Evolutionary conservation across 768 basidiomycete genomes (phyloP).

Genomic region (Ramaria sp.): DNA sequence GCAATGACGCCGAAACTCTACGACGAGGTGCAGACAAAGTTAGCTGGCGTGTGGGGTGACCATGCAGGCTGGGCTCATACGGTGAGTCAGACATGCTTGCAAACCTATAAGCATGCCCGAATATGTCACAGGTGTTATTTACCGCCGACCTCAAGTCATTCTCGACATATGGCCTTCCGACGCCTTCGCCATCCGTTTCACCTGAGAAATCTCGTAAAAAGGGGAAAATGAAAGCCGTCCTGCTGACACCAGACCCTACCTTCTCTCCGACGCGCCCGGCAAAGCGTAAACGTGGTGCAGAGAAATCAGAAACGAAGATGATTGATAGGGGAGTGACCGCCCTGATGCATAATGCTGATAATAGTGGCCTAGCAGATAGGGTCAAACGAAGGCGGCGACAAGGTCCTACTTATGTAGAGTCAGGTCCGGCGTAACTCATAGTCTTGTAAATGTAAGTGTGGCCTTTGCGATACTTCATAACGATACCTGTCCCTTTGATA

Average conservation of each 20-base stretch:
- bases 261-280: slow-evolving; percentile 11
- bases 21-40: slow-evolving; percentile 51
- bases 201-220: neutral
- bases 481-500: too few relatives aligned
- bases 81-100: slow-evolving; percentile 28
- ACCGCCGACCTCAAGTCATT: slow-evolving; percentile 67
- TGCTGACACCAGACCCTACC: slow-evolving; percentile 13
- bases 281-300: slow-evolving; percentile 12
- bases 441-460: neutral
- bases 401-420: neutral
- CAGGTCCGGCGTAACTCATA: neutral
- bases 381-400: slow-evolving; percentile 30
- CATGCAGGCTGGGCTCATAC: slow-evolving; percentile 90
- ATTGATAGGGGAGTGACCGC: slow-evolving; percentile 12
- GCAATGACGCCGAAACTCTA: slow-evolving; percentile 72
- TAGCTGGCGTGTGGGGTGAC: slow-evolving; percentile 64
- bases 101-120: neutral
- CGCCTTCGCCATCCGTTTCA: neutral
- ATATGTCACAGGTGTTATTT: slow-evolving; percentile 47
- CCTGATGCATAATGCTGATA: slow-evolving; percentile 24
- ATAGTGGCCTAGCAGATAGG: slow-evolving; percentile 28
- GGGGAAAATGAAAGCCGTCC: neutral
- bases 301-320: neutral
- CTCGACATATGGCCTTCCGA: slow-evolving; percentile 33
- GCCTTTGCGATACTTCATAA: too few relatives aligned